A percentile compares a stretch with the other conserved stretches of the same genome.
Evolutionary conservation across 2,329 filamentous ascomycete species (phyloP).

Genomic region (Chaetomium globosum): DNA sequence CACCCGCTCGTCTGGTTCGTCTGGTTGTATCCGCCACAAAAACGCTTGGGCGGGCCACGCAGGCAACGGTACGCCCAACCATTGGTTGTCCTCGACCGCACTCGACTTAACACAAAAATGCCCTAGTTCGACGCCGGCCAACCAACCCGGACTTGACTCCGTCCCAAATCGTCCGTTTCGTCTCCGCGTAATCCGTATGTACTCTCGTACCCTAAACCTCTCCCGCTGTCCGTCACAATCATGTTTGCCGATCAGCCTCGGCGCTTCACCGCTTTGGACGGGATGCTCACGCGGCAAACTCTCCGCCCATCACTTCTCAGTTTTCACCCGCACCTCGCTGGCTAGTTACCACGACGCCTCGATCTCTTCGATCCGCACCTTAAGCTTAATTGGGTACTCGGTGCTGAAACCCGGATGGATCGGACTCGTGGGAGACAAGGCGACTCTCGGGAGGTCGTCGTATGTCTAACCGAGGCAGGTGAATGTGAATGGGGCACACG

Average conservation of each 20-base stretch:
- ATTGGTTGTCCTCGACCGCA: neutral
- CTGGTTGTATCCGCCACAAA: conserved; percentile 11
- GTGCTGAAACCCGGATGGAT: neutral
- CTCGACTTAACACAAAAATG: neutral
- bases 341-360: neutral
- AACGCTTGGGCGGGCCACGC: conserved; percentile 17
- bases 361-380: neutral
- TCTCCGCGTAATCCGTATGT: neutral
- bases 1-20: conserved; percentile 13
- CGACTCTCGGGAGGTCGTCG: neutral
- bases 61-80: no score
- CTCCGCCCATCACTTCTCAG: neutral
- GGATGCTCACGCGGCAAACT: neutral
- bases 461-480: neutral
- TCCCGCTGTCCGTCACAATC: conserved; percentile 4
- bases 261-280: conserved; percentile 6
- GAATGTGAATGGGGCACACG: neutral
- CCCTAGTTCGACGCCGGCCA: neutral
- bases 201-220: neutral
- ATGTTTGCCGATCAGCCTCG: neutral
- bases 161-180: conserved; percentile 2
- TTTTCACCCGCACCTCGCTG: neutral
- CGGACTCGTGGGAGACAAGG: neutral
- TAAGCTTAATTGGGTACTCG: neutral
- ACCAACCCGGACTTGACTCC: conserved; percentile 7